Evolutionary conservation across 768 basidiomycete genomes (phyloP).

Genomic region (Tulasnella sp.): DNA sequence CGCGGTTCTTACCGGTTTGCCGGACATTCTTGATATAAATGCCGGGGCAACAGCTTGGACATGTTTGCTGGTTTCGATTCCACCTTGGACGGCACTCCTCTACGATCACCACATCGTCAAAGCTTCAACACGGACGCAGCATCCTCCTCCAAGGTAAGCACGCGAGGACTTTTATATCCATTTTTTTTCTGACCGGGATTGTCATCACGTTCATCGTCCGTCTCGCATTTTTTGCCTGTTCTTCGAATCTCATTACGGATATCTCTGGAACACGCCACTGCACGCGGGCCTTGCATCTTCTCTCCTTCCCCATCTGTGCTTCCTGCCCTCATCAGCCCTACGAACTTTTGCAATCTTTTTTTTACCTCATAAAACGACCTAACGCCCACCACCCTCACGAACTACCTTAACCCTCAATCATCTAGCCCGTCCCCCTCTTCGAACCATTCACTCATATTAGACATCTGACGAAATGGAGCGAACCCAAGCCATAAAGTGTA

Average conservation of each 20-base stretch:
- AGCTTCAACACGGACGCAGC: background rate
- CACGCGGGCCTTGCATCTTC: background rate
- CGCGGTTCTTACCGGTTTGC: background rate
- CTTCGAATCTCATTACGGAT: background rate
- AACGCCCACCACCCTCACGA: constrained; percentile 10
- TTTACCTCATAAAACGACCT: background rate
- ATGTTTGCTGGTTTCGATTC: constrained; percentile 9
- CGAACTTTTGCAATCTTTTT: constrained; percentile 8
- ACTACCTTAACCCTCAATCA: background rate
- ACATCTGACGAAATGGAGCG: constrained; percentile 10
- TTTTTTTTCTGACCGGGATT: background rate
- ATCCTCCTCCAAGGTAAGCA: background rate
- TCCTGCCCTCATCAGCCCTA: constrained; percentile 13
- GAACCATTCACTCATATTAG: background rate
- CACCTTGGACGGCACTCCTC: background rate
- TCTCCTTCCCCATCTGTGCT: constrained; percentile 5
- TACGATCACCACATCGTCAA: background rate
- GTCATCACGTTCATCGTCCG: background rate
- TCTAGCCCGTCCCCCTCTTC: background rate
- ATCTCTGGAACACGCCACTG: constrained; percentile 2
- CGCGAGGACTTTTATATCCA: background rate
- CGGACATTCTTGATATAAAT: background rate
- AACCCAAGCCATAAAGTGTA: constrained; percentile 32
- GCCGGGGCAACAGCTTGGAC: background rate
- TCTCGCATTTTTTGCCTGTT: background rate